Evolutionary conservation across 2,329 filamentous ascomycete genomes (phyloP).

Genomic region (Periconia sp.): DNA sequence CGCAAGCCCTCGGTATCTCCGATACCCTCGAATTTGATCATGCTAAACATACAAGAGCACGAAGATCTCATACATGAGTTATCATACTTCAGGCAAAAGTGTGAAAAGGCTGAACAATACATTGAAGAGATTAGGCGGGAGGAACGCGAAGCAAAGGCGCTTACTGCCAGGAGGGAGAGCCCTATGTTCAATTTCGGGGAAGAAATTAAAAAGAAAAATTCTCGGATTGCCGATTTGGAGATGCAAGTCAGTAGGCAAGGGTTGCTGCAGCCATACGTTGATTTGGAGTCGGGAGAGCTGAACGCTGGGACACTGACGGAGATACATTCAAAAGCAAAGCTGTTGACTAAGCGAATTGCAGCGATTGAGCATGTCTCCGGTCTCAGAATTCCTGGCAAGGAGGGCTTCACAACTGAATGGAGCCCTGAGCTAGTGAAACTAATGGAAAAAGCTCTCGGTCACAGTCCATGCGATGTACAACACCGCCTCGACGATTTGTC

Average conservation of each 20-base stretch:
- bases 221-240: neutral
- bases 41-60: neutral
- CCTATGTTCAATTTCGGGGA: neutral
- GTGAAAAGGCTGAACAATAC: conserved; percentile 1
- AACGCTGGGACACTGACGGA: neutral
- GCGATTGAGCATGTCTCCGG: neutral
- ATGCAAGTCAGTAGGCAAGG: neutral
- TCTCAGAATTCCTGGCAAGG: neutral
- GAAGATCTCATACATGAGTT: conserved; percentile 1
- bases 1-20: neutral
- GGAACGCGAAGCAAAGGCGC: neutral
- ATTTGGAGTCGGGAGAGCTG: neutral
- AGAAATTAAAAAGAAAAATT: neutral
- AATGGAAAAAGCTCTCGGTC: neutral
- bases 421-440: neutral
- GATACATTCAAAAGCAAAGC: neutral
- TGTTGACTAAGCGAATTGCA: neutral
- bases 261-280: neutral
- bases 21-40: neutral
- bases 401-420: neutral
- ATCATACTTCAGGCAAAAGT: neutral
- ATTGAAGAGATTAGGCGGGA: neutral
- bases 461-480: neutral
- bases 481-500: neutral
- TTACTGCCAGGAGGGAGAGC: neutral